Conservation (phyloP, 2,329 filamentous ascomycete species). For the Penicillium brevicompactum region DNA sequence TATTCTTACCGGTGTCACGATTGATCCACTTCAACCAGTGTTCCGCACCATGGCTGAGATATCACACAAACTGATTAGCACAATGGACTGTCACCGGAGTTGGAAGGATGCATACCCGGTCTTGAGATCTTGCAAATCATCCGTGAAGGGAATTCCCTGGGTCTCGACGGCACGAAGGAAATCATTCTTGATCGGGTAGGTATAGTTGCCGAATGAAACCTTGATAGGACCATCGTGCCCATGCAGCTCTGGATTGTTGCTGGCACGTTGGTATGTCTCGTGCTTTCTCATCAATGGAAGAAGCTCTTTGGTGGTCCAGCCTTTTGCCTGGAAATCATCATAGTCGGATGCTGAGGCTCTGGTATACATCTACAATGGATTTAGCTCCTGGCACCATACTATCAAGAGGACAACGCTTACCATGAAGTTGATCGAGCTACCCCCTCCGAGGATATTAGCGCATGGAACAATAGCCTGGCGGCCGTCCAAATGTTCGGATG, state of each 20-base stretch:
- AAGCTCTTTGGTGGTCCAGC: constrained; percentile 76
- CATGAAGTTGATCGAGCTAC: constrained; percentile 78
- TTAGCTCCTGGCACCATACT: not conserved
- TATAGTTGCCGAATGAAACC: constrained; percentile 79
- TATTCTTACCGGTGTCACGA: constrained; percentile 51
- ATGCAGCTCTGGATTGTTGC: constrained; percentile 65
- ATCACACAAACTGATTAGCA: not conserved
- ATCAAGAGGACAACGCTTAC: constrained; percentile 39
- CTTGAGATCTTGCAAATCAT: constrained; percentile 72
- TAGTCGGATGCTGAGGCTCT: constrained; percentile 72
- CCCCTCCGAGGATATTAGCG: constrained; percentile 71
- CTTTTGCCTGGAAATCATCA: constrained; percentile 77
- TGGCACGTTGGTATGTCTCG: constrained; percentile 72
- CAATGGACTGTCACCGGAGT: not conserved
- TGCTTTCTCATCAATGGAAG: constrained; percentile 78
- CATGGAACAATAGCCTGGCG: constrained; percentile 73
- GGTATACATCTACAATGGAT: constrained; percentile 64
- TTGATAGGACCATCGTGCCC: constrained; percentile 81
- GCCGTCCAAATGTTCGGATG: constrained; percentile 71
- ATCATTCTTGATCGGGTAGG: constrained; percentile 80
- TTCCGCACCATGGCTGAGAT: constrained; percentile 64
- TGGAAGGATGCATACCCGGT: constrained; percentile 34
- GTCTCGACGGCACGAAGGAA: constrained; percentile 73
- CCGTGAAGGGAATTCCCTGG: constrained; percentile 73
- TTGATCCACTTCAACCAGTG: constrained; percentile 90